Base-by-base conservation (phyloP, 2,329 filamentous ascomycete genomes). In the Fusarium ambrosium region DNA sequence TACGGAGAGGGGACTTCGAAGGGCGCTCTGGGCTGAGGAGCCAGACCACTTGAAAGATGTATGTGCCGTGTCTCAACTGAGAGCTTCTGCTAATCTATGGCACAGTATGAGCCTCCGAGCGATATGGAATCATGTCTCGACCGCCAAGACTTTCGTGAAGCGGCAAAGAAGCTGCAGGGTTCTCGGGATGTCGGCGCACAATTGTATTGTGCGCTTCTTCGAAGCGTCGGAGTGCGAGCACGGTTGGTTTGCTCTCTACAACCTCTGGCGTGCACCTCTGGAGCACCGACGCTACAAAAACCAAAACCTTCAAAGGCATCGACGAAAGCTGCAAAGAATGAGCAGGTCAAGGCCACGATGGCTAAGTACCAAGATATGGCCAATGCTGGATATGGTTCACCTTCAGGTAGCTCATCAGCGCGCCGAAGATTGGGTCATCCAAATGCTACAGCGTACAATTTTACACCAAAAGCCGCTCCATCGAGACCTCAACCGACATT, bases 201-300 rank as follows among this genome's bases (percentile, higher is more conserved):
- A 81, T 82, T 99, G 0, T 98, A 97, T 79, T 98, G 97, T 81
- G 93, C 95, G 4, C 83, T 98, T 36, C 87, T 99, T 5, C 92
- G 97, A 20, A 90, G 91, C n/a, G 91, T 89, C n/a, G 95, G 94
- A 4, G 91, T 98, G 8, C 91, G 95, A 72, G 88, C 94, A 6
- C 90, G 97, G 14, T 87, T 99, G 6, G 93, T 98, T 1, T 98
- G 95, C 82, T 99, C 97, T 6, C 85, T 99, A 4, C 97, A 99
- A 76, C 91, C 92, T 2, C 86, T 99, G 1, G 88, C 93, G 0
- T 95, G 95, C 75, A 86, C 87, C 3, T 88, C 87, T 6, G 83
- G 85, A 0, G 88, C 86, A 0, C 89, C 89, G 3, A 82, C 84
- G 0, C 81, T 90, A 70, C 83, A 85, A 0, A 87, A 85, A 37